Evolutionary conservation across 2,329 filamentous ascomycete genomes (phyloP).

Genomic region (Xylariales sp.): DNA sequence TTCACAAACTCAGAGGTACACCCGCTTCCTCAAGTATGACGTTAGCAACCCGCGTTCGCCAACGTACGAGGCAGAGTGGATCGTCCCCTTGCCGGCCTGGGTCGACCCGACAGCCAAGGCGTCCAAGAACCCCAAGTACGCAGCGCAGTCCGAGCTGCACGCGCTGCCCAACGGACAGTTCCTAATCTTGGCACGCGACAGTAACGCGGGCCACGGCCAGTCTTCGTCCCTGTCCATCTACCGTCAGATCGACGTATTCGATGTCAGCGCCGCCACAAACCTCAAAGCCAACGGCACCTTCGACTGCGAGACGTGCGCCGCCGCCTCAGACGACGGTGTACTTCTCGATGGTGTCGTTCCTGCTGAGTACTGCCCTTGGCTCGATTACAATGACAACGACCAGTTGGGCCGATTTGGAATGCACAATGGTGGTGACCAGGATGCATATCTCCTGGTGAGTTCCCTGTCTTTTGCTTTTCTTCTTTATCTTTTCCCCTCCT

Average conservation of each 20-base stretch:
- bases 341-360: conserved; percentile 51
- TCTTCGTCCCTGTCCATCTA: conserved; percentile 51
- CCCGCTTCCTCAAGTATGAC: conserved; percentile 62
- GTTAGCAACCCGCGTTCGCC: conserved; percentile 39
- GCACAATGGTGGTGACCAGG: conserved; percentile 62
- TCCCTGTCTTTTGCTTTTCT: not conserved
- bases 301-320: conserved; percentile 29
- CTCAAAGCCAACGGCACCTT: conserved; percentile 43
- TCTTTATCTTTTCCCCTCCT: not conserved
- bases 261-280: conserved; percentile 58
- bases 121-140: conserved; percentile 41
- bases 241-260: conserved; percentile 66
- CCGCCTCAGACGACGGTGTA: conserved; percentile 36
- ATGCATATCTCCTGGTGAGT: conserved; percentile 44
- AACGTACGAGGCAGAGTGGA: conserved; percentile 55
- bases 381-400: conserved; percentile 63
- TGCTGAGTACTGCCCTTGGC: conserved; percentile 59
- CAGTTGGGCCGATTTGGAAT: conserved; percentile 62
- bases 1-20: conserved; percentile 50
- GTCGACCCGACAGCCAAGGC: conserved; percentile 43
- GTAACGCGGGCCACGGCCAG: conserved; percentile 53
- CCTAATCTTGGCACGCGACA: conserved; percentile 63
- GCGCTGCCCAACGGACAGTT: conserved; percentile 61
- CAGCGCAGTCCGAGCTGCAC: conserved; percentile 66
- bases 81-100: conserved; percentile 61